Conservation (phyloP, 129 eudicot species). For the Artemisia annua region DNA sequence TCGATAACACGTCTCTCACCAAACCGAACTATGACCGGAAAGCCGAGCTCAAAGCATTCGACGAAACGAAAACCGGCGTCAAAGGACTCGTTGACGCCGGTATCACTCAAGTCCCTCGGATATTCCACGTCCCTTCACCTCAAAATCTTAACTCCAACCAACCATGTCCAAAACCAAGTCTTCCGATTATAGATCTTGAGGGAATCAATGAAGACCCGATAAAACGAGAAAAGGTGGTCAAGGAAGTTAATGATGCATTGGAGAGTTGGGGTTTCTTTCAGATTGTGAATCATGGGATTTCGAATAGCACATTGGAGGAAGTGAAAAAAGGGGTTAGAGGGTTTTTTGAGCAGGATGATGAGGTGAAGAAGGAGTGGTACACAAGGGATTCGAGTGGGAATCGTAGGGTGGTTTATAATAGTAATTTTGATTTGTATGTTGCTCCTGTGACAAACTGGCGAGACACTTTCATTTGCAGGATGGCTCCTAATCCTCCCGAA, state of each 20-base stretch:
- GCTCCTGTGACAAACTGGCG: conserved; percentile 47
- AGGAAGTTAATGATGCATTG: conserved; percentile 37
- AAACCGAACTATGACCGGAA: too few species aligned
- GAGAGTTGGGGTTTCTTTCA: conserved; percentile 49
- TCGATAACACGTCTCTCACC: too few species aligned
- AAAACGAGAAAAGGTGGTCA: conserved; percentile 18
- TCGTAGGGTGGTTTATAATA: conserved; percentile 25
- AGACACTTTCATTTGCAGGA: conserved; percentile 30
- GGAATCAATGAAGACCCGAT: conserved; percentile 19
- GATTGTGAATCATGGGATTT: conserved; percentile 50
- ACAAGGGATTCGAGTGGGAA: conserved; percentile 18
- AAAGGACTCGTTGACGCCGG: conserved; percentile 66
- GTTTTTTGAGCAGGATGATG: conserved; percentile 45
- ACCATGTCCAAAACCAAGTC: not conserved
- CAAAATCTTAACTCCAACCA: conserved; percentile 22
- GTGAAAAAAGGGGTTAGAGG: conserved; percentile 27
- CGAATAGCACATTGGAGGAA: conserved; percentile 31
- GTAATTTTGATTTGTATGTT: conserved; percentile 46
- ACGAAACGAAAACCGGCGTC: not conserved
- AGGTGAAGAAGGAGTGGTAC: conserved; percentile 41
- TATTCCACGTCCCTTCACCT: conserved; percentile 31
- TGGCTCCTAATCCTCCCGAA: conserved; percentile 47
- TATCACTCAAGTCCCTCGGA: conserved; percentile 34
- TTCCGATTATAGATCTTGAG: conserved; percentile 37
- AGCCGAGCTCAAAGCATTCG: too few species aligned